Percentiles rank a stretch among this genome's conserved stretches.
These are phyloP conservation scores for Nitzschia sp. DNA, from an alignment of 108 stramenopile genomes.

Conservation along the genomic window DNA sequence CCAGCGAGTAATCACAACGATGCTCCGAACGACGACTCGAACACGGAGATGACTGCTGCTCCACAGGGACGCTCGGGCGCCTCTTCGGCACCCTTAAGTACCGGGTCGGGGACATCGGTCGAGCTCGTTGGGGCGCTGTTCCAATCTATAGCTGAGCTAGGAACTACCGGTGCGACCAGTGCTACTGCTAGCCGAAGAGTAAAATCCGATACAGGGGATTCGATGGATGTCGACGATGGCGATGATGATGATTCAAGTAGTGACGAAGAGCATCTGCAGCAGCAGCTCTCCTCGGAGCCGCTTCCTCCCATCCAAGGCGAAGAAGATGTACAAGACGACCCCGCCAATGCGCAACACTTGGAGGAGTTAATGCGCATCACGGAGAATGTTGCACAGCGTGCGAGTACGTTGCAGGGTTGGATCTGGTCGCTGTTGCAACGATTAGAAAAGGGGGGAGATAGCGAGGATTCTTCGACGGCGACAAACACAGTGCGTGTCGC, in stretches of 20 bases:
- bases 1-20: background rate
- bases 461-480: background rate
- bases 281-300: background rate
- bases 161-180: background rate
- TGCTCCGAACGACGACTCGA: background rate
- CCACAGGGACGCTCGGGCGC: background rate
- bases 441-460: slow-evolving; percentile 7
- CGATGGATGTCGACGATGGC: slow-evolving; percentile 5
- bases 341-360: slow-evolving; percentile 24
- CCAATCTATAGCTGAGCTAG: slow-evolving; percentile 29
- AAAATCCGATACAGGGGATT: slow-evolving; percentile 12
- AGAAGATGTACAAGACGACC: background rate
- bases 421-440: slow-evolving; percentile 46
- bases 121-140: slow-evolving; percentile 35
- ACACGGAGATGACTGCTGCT: background rate
- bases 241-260: background rate
- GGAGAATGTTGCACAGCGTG: slow-evolving; percentile 42
- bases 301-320: background rate
- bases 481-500: slow-evolving; percentile 2
- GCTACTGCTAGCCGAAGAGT: slow-evolving; percentile 2
- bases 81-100: slow-evolving; percentile 28
- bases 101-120: slow-evolving; percentile 42
- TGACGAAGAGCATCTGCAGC: background rate
- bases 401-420: slow-evolving; percentile 42
- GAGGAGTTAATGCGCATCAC: slow-evolving; percentile 34